Percentiles rank a stretch among this genome's conserved stretches.
Evolutionary conservation across 805 yeast genomes (phyloP).

Genomic region (Teunomyces barrocoloradensis): DNA sequence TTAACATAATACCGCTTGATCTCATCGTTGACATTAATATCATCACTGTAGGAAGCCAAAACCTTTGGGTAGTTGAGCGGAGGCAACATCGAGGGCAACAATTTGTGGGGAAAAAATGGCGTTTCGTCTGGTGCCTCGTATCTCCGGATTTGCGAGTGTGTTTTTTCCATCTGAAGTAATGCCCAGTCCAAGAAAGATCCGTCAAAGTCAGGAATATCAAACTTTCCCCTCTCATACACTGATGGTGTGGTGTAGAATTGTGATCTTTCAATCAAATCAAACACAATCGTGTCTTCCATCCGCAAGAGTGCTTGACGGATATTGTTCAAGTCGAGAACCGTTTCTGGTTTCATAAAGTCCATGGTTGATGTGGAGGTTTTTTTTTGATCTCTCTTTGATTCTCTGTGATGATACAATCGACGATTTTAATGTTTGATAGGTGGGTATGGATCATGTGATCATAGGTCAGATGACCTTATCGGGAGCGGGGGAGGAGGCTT

Average conservation of each 20-base stretch:
- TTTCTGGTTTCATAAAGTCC: constrained; percentile 83
- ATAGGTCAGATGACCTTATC: background rate
- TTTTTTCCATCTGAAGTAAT: constrained; percentile 65
- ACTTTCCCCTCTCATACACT: constrained; percentile 62
- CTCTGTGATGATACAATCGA: background rate
- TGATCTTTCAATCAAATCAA: constrained; percentile 88
- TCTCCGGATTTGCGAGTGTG: constrained; percentile 72
- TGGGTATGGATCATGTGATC: background rate
- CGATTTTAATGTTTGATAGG: background rate
- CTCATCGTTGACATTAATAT: constrained; percentile 70
- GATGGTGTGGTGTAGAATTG: constrained; percentile 76
- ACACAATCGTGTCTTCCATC: constrained; percentile 96
- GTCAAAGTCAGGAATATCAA: constrained; percentile 60
- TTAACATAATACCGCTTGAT: constrained; percentile 68
- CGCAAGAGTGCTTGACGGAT: constrained; percentile 82
- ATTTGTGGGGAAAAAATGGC: constrained; percentile 75
- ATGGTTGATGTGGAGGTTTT: background rate
- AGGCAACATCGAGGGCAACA: constrained; percentile 76
- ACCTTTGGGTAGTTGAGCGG: constrained; percentile 73
- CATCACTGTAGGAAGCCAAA: constrained; percentile 70
- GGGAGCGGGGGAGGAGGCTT: background rate
- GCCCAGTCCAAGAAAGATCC: constrained; percentile 91
- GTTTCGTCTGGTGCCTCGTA: constrained; percentile 93
- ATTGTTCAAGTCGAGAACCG: constrained; percentile 76
- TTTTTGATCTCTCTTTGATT: background rate